Conservation (phyloP, 805 yeast genomes). For the Starmerella kuoi region DNA sequence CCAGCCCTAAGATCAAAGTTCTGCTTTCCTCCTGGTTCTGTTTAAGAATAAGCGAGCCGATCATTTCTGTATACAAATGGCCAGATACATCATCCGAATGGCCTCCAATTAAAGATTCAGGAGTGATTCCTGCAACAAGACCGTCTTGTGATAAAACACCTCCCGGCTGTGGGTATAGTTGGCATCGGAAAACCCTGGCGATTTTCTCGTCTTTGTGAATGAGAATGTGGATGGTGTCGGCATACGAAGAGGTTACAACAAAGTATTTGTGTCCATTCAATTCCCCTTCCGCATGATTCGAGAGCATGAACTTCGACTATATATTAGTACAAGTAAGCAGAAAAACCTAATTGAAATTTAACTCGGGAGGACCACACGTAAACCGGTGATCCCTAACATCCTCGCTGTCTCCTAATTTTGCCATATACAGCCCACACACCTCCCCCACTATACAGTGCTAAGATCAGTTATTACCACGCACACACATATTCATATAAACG, state of each 20-base stretch:
- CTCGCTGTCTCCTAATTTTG: too few species aligned
- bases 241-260: constrained; percentile 25
- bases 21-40: constrained; percentile 28
- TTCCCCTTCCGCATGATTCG: constrained; percentile 8
- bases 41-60: constrained; percentile 26
- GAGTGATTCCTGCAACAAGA: constrained; percentile 19
- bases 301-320: too few species aligned
- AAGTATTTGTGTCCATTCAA: constrained; percentile 22
- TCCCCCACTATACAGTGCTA: too few species aligned
- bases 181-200: constrained; percentile 23
- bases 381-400: too few species aligned
- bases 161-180: constrained; percentile 21
- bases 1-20: constrained; percentile 27
- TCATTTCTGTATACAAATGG: constrained; percentile 25
- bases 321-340: too few species aligned
- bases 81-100: constrained; percentile 23
- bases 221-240: constrained; percentile 26
- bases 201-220: constrained; percentile 26
- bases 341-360: too few species aligned
- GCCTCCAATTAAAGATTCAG: constrained; percentile 21
- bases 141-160: constrained; percentile 16
- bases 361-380: too few species aligned
- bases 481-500: too few species aligned
- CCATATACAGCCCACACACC: too few species aligned
- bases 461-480: too few species aligned